phyloP scores from a whole-genome alignment of 75 land plant species.

The Larix kaempferi region DNA sequence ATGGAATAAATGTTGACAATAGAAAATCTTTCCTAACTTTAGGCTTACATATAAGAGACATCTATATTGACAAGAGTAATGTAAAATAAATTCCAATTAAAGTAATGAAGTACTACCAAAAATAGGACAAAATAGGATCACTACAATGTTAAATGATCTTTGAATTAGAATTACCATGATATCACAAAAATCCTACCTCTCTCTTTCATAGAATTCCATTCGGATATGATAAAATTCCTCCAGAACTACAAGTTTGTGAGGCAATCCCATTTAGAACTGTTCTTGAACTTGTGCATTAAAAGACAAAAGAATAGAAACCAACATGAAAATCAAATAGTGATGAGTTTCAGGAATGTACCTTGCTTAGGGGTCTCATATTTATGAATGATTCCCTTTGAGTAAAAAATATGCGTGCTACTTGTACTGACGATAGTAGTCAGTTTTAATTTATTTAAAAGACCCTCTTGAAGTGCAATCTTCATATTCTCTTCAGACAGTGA shows the following conservation, averaged over 20 bases:
- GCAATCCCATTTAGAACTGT: not conserved
- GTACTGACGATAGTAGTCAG: too few relatives aligned
- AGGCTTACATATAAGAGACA: too few relatives aligned
- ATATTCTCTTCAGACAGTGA: too few relatives aligned
- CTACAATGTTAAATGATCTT: too few relatives aligned
- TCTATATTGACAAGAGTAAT: too few relatives aligned
- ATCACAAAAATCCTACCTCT: conserved; percentile 35
- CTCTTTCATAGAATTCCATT: conserved; percentile 77
- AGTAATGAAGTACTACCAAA: too few relatives aligned
- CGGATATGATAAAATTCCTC: conserved; percentile 76
- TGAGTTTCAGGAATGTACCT: conserved; percentile 41
- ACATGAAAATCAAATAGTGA: not conserved
- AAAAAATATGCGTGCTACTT: conserved; percentile 95
- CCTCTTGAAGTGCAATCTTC: too few relatives aligned
- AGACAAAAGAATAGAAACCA: not conserved
- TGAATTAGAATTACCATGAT: too few relatives aligned
- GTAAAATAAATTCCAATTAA: too few relatives aligned
- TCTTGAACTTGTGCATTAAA: not conserved
- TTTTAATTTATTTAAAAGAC: too few relatives aligned
- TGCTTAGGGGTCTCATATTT: conserved; percentile 93
- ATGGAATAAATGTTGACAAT: not conserved
- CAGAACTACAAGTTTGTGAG: conserved; percentile 52
- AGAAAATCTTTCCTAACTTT: too few relatives aligned
- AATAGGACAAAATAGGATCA: too few relatives aligned
- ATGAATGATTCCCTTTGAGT: conserved; percentile 68